These are phyloP conservation scores for Vaccinium myrtillus DNA, from an alignment of 148 eudicot genomes.

Conservation along the genomic window DNA sequence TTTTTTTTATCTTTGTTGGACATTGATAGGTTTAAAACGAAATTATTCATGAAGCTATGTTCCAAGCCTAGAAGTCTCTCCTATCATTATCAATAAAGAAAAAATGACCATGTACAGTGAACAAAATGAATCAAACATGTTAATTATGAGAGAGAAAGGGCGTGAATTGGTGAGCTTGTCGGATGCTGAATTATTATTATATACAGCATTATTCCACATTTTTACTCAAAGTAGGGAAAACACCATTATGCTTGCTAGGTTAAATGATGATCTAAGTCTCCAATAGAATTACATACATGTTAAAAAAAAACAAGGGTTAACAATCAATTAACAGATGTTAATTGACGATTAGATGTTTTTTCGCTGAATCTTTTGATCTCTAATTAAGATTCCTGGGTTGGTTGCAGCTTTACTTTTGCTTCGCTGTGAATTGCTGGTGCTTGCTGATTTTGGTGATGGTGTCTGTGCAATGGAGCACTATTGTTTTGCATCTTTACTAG, in stretches of 20 bases:
- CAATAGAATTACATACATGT: not conserved
- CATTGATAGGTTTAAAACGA: no score
- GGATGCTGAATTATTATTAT: not conserved
- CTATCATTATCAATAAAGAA: not conserved
- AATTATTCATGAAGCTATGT: not conserved
- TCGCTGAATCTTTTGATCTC: no score
- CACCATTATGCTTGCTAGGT: not conserved
- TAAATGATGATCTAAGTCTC: not conserved
- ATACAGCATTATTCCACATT: not conserved
- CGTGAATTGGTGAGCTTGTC: conserved; percentile 5
- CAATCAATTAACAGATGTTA: not conserved
- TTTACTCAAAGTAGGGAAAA: not conserved
- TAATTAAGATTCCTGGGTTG: no score
- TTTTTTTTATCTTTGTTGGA: no score
- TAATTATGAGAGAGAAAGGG: not conserved
- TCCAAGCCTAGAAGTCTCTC: not conserved
- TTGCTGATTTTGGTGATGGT: no score
- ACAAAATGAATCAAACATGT: not conserved
- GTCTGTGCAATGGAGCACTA: no score
- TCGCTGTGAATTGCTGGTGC: no score
- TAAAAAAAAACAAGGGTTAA: not conserved
- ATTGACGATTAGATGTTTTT: not conserved
- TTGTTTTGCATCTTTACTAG: no score
- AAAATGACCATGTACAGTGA: not conserved
- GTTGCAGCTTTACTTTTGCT: no score